These are phyloP conservation scores for Echinochloa phyllopogon DNA, from an alignment of 176 grass and related monocot genomes.

Conservation along the genomic window DNA sequence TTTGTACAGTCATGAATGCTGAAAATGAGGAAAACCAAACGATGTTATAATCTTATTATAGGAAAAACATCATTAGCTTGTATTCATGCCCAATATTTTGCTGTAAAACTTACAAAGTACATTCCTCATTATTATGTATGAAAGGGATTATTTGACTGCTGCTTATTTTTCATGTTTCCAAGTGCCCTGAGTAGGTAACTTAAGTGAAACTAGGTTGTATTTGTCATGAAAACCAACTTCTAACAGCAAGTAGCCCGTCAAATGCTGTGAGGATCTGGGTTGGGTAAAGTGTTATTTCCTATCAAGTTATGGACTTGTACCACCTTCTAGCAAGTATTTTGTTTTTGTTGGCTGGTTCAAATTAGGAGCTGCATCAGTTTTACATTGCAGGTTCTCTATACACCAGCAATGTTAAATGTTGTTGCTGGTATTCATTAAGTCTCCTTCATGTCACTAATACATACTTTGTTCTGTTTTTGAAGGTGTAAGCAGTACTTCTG, in stretches of 20 bases:
- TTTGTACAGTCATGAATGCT: neutral
- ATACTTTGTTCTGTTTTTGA: constrained; percentile 30
- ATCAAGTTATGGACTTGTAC: neutral
- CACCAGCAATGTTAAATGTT: constrained; percentile 13
- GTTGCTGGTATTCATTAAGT: constrained; percentile 2
- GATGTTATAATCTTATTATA: neutral
- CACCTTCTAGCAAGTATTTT: neutral
- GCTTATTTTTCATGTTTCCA: constrained; percentile 3
- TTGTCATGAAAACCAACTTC: constrained; percentile 22
- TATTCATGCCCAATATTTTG: neutral
- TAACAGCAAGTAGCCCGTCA: neutral
- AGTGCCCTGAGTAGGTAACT: neutral
- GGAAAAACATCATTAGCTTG: neutral
- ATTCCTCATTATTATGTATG: neutral
- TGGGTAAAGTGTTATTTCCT: neutral
- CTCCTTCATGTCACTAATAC: constrained; percentile 9
- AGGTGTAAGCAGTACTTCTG: constrained; percentile 78
- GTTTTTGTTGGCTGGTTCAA: neutral
- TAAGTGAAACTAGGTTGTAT: neutral
- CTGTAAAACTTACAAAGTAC: neutral
- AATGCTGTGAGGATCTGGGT: neutral
- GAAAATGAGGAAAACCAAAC: neutral
- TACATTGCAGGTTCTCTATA: constrained; percentile 15
- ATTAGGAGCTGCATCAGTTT: neutral
- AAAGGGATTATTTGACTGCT: constrained; percentile 21